These are phyloP conservation scores for Ilex asprella DNA, from an alignment of 257 asterid genomes.

Conservation along the genomic window DNA sequence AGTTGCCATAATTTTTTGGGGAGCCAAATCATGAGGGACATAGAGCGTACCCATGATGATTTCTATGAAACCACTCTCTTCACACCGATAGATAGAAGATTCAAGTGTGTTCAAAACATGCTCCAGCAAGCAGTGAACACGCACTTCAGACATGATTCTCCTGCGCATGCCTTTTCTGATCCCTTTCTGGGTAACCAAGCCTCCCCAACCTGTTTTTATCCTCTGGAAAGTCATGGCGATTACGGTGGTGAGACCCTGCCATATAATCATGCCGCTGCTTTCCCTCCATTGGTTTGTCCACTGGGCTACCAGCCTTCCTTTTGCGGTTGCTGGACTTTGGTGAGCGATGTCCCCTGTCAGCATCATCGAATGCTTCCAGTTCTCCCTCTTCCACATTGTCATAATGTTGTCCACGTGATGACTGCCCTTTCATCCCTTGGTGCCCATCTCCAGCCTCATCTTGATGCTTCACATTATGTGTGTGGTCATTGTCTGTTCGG, in stretches of 20 bases:
- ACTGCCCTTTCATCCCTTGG: slow-evolving; percentile 36
- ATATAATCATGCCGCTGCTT: slow-evolving; percentile 30
- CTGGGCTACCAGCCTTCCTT: slow-evolving; percentile 61
- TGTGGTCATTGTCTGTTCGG: slow-evolving; percentile 33
- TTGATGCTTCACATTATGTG: slow-evolving; percentile 16
- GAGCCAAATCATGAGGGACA: too few species aligned
- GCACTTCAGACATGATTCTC: slow-evolving; percentile 52
- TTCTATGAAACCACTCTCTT: too few species aligned
- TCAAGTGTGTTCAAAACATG: too few species aligned
- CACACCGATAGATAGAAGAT: too few species aligned
- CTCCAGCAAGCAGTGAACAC: too few species aligned
- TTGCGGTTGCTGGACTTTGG: slow-evolving; percentile 46
- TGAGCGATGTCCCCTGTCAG: slow-evolving; percentile 39
- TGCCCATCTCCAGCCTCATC: slow-evolving; percentile 33
- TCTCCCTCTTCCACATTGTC: slow-evolving; percentile 82
- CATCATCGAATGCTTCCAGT: slow-evolving; percentile 47
- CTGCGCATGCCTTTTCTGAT: slow-evolving; percentile 60
- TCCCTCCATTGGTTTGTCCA: slow-evolving; percentile 36
- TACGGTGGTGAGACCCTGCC: slow-evolving; percentile 23
- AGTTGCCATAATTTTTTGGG: too few species aligned
- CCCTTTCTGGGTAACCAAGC: slow-evolving; percentile 71
- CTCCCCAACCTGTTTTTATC: slow-evolving; percentile 51
- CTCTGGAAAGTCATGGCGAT: slow-evolving; percentile 34
- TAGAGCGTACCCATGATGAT: too few species aligned
- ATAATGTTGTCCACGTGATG: slow-evolving; percentile 33